Conservation (phyloP, 768 basidiomycete species). For the Amylocystis lapponica region DNA sequence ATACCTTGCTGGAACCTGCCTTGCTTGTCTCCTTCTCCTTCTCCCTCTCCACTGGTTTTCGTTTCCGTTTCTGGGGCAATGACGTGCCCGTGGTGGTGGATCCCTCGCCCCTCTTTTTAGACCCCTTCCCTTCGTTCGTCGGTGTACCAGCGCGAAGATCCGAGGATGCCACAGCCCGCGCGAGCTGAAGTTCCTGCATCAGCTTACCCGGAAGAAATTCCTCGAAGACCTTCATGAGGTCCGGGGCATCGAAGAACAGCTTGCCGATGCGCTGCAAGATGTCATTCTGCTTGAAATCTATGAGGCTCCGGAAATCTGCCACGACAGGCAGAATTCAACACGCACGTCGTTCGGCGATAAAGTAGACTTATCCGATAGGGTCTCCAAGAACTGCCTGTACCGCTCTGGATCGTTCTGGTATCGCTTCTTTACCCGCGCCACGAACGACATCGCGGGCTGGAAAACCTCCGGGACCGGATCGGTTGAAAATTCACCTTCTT, state of each 20-base stretch:
- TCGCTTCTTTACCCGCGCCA: constrained; percentile 93
- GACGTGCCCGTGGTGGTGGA: constrained; percentile 33
- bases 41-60: constrained; percentile 47
- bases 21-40: constrained; percentile 52
- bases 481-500: no score
- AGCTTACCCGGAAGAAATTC: constrained; percentile 59
- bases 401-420: constrained; percentile 77
- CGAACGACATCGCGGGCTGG: constrained; percentile 86
- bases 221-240: constrained; percentile 66
- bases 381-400: constrained; percentile 73
- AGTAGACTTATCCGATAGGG: constrained; percentile 31
- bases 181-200: constrained; percentile 16
- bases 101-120: constrained; percentile 12
- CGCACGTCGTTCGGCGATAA: constrained; percentile 37
- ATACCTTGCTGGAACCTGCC: constrained; percentile 21
- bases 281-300: constrained; percentile 62
- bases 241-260: constrained; percentile 71
- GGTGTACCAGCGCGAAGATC: constrained; percentile 13
- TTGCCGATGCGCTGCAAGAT: constrained; percentile 62
- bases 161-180: constrained; percentile 17
- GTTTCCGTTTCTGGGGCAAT: constrained; percentile 65
- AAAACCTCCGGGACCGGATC: constrained; percentile 31
- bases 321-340: constrained; percentile 49
- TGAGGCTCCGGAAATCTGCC: constrained; percentile 31
- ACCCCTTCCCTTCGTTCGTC: constrained; percentile 37